Conservation (phyloP, 2,329 filamentous ascomycete species). For the Trichoderma lentiforme region DNA sequence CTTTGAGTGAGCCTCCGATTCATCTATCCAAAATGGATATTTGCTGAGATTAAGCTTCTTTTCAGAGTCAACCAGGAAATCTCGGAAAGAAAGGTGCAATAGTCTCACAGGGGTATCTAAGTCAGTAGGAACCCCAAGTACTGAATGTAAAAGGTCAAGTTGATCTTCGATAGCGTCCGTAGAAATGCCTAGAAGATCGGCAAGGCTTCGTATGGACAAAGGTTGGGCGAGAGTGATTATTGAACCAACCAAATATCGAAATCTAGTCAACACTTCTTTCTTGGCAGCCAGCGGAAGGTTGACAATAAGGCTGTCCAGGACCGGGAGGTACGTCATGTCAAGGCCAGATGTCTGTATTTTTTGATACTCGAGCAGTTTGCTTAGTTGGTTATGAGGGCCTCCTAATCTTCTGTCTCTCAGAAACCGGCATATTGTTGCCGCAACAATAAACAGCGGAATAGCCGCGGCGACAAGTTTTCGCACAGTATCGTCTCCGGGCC, state of each 20-base stretch:
- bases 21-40: constrained; percentile 23
- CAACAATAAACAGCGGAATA: constrained; percentile 36
- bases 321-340: constrained; percentile 22
- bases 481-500: constrained; percentile 7
- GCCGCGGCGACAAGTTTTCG: constrained; percentile 27
- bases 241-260: constrained; percentile 30
- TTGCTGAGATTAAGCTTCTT: constrained; percentile 18
- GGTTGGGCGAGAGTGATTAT: constrained; percentile 32
- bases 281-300: not conserved
- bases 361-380: constrained; percentile 24
- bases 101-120: constrained; percentile 27
- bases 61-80: constrained; percentile 29
- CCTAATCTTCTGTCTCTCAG: constrained; percentile 23
- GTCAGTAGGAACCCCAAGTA: constrained; percentile 32
- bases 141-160: constrained; percentile 33
- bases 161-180: constrained; percentile 21
- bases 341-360: constrained; percentile 17
- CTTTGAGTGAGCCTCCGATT: not conserved
- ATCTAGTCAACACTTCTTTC: constrained; percentile 23
- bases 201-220: constrained; percentile 29
- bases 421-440: constrained; percentile 33
- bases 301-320: constrained; percentile 17
- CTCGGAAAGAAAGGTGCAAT: constrained; percentile 39
- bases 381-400: constrained; percentile 25
- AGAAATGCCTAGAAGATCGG: constrained; percentile 26